A percentile compares a stretch with the other conserved stretches of the same genome.
Conservation (phyloP, 148 eudicot species). For the Pharnaceum exiguum region DNA sequence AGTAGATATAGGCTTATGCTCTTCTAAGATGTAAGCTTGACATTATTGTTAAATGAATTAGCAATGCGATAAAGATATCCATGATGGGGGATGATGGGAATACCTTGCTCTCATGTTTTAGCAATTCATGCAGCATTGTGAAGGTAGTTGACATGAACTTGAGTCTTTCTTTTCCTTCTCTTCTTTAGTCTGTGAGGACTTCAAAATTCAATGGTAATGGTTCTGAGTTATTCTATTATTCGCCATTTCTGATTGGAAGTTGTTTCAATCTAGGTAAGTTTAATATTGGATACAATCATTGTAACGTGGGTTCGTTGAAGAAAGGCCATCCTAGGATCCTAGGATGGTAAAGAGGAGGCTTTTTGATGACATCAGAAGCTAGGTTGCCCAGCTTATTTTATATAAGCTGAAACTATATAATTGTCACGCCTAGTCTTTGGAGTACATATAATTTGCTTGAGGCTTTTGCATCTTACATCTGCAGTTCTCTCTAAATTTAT, state of each 20-base stretch:
- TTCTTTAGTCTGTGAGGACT: slow-evolving; percentile 13
- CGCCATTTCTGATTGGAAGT: slow-evolving; percentile 23
- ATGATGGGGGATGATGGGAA: slow-evolving; percentile 61
- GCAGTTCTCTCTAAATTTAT: slow-evolving; percentile 6
- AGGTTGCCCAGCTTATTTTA: slow-evolving; percentile 17
- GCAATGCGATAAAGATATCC: slow-evolving; percentile 52
- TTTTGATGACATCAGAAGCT: slow-evolving; percentile 20
- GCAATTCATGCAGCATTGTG: slow-evolving; percentile 51
- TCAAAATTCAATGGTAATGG: slow-evolving; percentile 21
- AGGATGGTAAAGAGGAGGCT: slow-evolving; percentile 27
- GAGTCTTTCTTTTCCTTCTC: slow-evolving; percentile 23
- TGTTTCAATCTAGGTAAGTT: slow-evolving; percentile 39
- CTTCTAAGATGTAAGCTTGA: slow-evolving; percentile 35
- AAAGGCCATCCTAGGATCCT: slow-evolving; percentile 25
- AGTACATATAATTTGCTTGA: slow-evolving; percentile 12
- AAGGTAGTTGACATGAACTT: slow-evolving; percentile 58
- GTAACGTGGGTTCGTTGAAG: slow-evolving; percentile 26
- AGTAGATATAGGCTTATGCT: slow-evolving; percentile 20
- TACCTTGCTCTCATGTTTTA: slow-evolving; percentile 54
- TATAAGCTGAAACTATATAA: slow-evolving; percentile 9
- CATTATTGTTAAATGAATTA: slow-evolving; percentile 49
- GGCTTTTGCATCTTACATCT: slow-evolving; percentile 6
- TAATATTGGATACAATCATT: slow-evolving; percentile 25
- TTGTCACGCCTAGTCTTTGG: slow-evolving; percentile 4
- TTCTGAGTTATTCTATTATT: slow-evolving; percentile 8